Evolutionary conservation across 2,329 filamentous ascomycete species (phyloP), one percentile per base, ranked within the genome.

Genomic region (Aspergillus jensenii): DNA sequence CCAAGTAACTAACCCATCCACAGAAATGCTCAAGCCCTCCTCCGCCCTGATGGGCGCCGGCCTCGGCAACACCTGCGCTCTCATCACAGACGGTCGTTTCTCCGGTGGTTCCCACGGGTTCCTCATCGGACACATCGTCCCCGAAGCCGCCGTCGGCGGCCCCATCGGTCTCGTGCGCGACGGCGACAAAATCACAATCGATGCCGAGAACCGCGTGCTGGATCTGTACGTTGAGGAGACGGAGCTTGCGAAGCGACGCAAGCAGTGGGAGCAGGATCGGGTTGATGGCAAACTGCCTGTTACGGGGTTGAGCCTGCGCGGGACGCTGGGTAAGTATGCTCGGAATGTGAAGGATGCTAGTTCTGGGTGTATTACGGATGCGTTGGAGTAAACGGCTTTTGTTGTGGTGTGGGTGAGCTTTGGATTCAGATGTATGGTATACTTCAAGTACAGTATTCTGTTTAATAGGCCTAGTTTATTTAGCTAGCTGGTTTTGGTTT

Each of bases 71-170:
- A 87, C 90, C 61, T 84, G 88, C 21, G 88, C 88, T 3, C 78
- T 91, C 39, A 87, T 91, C 73, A 91, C 88, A 1, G 88, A 91
- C 67, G 88, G 88, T 23, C 72, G 75, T 49, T 77, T 76, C 70
- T 76, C 73, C 8, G 91, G 91, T 58, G 91, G 90, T 52, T 89
- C 85, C 61, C 90, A 95, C 82, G 90, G 90, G 40, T 95, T 95
- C 83, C 79, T 95, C 65, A 93, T 95, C 68, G 90, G 90, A 1
- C 90, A 95, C 76, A 89, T 96, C 61, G 90, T 93, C 41, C 91
- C 91, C 25, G 91, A 96, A 78, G 91, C 91, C 8, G 88, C 90
- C 71, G 90, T 90, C 64, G 91, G 91, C 50, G 91, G 91, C 0
- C 91, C 91, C 2, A 95, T 96, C 61, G 91, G 85, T 14, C 82